These are phyloP conservation scores for Didymella segeticola DNA, from an alignment of 2,329 filamentous ascomycete species.

Conservation along the genomic window DNA sequence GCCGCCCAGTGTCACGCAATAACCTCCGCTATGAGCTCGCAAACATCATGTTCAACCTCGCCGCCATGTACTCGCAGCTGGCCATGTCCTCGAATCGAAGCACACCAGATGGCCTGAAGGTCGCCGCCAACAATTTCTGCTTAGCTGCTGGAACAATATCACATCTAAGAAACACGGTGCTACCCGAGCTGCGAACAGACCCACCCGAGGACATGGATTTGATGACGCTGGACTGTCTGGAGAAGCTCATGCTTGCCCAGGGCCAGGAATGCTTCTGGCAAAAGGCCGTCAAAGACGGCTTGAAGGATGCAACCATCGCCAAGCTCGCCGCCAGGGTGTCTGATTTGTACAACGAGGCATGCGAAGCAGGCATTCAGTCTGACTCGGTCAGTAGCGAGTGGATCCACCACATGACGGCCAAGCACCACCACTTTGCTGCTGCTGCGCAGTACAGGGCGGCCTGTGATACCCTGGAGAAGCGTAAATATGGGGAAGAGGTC, in stretches of 20 bases:
- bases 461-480: conserved; percentile 89
- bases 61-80: conserved; percentile 90
- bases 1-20: conserved; percentile 71
- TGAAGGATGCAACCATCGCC: conserved; percentile 91
- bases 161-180: conserved; percentile 76
- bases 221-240: conserved; percentile 81
- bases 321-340: conserved; percentile 90
- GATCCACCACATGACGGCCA: conserved; percentile 98
- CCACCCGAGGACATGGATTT: conserved; percentile 96
- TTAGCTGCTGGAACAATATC: conserved; percentile 82
- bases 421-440: conserved; percentile 95
- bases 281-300: conserved; percentile 90
- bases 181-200: conserved; percentile 82
- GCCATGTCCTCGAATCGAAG: conserved; percentile 80
- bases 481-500: conserved; percentile 94
- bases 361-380: conserved; percentile 86
- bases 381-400: conserved; percentile 90
- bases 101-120: conserved; percentile 82
- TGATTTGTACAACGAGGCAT: conserved; percentile 84
- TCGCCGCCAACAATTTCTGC: conserved; percentile 88
- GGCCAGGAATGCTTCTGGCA: conserved; percentile 99
- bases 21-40: conserved; percentile 82
- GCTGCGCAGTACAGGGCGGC: conserved; percentile 93
- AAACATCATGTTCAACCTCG: conserved; percentile 92
- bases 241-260: conserved; percentile 86